Base-by-base conservation (phyloP, 2,329 filamentous ascomycete species). In the Davidsoniella neocaledoniae region DNA sequence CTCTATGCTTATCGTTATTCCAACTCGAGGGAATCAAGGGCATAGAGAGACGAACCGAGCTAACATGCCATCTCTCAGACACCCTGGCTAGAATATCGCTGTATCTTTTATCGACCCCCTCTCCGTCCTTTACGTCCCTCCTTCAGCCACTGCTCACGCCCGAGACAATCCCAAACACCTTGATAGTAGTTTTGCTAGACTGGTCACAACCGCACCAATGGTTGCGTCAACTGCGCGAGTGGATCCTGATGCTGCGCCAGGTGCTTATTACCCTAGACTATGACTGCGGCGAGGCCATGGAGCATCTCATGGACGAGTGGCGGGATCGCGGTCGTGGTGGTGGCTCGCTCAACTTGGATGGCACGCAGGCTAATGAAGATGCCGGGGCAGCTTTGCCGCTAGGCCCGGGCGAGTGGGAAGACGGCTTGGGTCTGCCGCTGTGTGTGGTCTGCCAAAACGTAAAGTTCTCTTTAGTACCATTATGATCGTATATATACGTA, bases 381-480 rank as follows among this genome's bases (percentile, higher is more conserved):
- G 76, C 73, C 3, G 79, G 84, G 53, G 76, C 83, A 23, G 76
- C 79, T 43, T 70, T 93, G 54, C 87, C 87, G 1, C 65, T 90
- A 1, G 88, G 88, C 0, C 85, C 84, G 1, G 88, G 90, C 49
- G 88, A 95, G 65, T 95, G 88, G 86, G 86, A 94, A 55, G 87
- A 94, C 59, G 85, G 81, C 4, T 67, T 95, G 7, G 88, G 88
- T 0, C 66, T 98, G 50, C 86, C 87, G 0, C 69, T 98, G 37
- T 93, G 86, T 60, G 83, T 98, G 7, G 87, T 96, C n/a, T 94
- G 90, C 62, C 88, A 96, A 63, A 91, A 94, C 62, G 87, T 88
- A 64, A 65, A 77, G 29, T 33, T 33, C 29, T 9, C 12, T 33
- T 33, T 25, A 14, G 12, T 36, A 12, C 2, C 9, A n/a, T 21